Base-by-base conservation (phyloP, 768 basidiomycete genomes). In the Mycena sanguinolenta region DNA sequence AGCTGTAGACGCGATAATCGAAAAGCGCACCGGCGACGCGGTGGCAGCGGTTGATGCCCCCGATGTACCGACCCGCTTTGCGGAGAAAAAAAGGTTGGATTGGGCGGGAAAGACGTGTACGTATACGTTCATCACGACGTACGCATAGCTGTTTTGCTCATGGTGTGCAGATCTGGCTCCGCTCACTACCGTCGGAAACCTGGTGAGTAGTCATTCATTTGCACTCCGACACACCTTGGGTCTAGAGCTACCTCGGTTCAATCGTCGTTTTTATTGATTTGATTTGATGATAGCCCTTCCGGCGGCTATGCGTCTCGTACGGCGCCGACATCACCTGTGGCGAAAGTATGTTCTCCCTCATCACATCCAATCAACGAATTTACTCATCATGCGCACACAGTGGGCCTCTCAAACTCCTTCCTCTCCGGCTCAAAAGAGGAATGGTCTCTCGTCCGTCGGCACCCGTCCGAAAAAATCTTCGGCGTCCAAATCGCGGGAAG, bases 301-400 rank as follows among this genome's bases (percentile, higher is more conserved):
- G 98, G 21, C 88, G 97, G 14, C 82, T 99, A 9, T 98, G 96
- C 74, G 91, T 94, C 12, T 84, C 88, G 28, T 90, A 93, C 67
- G 97, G 97, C 17, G 95, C 93, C 3, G 96, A 97, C 72, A 98
- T 99, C 74, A 97, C 96, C 4, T 96, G 95, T 72, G 95, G 96
- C 28, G 97, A 98, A 81, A 98, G 93, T 94, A n/a, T n/a, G n/a
- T n/a, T n/a, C n/a, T n/a, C n/a, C n/a, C n/a, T n/a, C n/a, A n/a
- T n/a, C n/a, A n/a, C n/a, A n/a, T n/a, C n/a, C n/a, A n/a, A n/a
- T n/a, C n/a, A n/a, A n/a, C n/a, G n/a, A n/a, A n/a, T n/a, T n/a
- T n/a, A n/a, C n/a, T n/a, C n/a, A n/a, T n/a, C n/a, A n/a, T n/a
- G n/a, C n/a, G n/a, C n/a, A n/a, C 58, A 17, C 58, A 94, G 93